These are phyloP conservation scores for Posidonia australis DNA, from an alignment of 106 monocot genomes.

Conservation along the genomic window DNA sequence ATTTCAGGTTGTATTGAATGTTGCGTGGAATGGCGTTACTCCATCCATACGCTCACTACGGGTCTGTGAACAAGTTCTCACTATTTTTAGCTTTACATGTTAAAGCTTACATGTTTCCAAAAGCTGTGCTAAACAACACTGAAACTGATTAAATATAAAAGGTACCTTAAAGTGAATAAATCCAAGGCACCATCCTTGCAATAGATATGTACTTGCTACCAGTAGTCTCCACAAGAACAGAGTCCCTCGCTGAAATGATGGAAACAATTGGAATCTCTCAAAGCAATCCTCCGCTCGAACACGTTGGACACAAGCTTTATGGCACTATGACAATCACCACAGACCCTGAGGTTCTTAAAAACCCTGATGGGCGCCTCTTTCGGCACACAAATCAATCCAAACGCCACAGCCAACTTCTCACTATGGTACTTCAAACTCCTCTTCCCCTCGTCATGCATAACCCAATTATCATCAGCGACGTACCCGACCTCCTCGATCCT, in stretches of 20 bases:
- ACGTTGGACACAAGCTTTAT: conserved; percentile 44
- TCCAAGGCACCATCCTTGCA: not conserved
- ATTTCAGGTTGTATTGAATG: not conserved
- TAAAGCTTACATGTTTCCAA: too few species aligned
- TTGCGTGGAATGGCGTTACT: not conserved
- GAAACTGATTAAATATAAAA: too few species aligned
- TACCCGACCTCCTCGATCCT: conserved; percentile 35
- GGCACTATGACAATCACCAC: conserved; percentile 56
- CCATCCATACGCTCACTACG: not conserved
- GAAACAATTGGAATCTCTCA: conserved; percentile 56
- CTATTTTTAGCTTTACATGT: too few species aligned
- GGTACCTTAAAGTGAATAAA: not conserved
- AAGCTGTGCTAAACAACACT: too few species aligned
- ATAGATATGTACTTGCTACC: conserved; percentile 14
- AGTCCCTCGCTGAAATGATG: conserved; percentile 42
- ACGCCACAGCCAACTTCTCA: conserved; percentile 62
- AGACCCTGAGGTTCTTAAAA: conserved; percentile 58
- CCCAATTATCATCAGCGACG: conserved; percentile 28
- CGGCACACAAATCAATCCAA: conserved; percentile 34
- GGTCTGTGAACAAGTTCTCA: too few species aligned
- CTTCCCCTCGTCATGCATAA: conserved; percentile 39
- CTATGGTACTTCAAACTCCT: conserved; percentile 35
- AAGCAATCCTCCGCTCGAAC: conserved; percentile 29
- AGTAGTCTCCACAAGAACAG: conserved; percentile 62
- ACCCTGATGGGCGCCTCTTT: conserved; percentile 29